Conservation (phyloP, 2,329 filamentous ascomycete genomes). For the Bipolaris victoriae region DNA sequence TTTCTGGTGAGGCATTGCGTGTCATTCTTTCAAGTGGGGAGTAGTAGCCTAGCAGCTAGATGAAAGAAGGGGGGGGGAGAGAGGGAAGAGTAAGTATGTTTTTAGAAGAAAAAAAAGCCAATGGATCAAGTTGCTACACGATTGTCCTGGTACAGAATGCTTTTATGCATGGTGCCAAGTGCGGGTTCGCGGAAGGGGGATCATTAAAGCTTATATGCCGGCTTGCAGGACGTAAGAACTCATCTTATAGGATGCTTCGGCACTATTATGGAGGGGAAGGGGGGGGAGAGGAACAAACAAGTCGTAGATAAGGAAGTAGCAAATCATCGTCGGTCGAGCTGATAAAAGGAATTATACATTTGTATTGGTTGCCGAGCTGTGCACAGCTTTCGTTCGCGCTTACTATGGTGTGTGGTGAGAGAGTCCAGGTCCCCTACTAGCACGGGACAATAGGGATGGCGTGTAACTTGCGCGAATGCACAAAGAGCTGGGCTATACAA, state of each 20-base stretch:
- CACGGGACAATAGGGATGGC: neutral
- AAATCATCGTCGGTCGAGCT: neutral
- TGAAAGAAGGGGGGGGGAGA: too few species aligned
- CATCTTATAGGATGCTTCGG: conserved; percentile 2
- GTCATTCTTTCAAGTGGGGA: too few species aligned
- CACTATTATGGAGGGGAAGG: neutral
- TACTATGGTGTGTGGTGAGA: neutral
- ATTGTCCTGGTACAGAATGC: conserved; percentile 4
- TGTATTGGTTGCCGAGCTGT: neutral
- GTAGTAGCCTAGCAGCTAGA: too few species aligned
- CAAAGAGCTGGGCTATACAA: too few species aligned
- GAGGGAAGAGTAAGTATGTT: too few species aligned
- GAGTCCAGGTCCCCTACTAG: too few species aligned
- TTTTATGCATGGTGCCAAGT: conserved; percentile 8
- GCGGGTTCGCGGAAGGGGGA: neutral
- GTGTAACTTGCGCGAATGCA: too few species aligned
- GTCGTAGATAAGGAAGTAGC: conserved; percentile 3
- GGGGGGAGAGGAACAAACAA: neutral
- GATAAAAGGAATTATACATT: neutral
- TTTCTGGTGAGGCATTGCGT: too few species aligned
- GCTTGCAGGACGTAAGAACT: neutral
- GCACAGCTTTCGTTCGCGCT: neutral
- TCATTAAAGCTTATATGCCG: conserved; percentile 13
- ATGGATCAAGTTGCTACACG: neutral
- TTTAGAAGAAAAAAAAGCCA: too few species aligned